These are phyloP conservation scores for Trichosporon inkin DNA, from an alignment of 1,284 basidiomycete genomes.

Conservation along the genomic window DNA sequence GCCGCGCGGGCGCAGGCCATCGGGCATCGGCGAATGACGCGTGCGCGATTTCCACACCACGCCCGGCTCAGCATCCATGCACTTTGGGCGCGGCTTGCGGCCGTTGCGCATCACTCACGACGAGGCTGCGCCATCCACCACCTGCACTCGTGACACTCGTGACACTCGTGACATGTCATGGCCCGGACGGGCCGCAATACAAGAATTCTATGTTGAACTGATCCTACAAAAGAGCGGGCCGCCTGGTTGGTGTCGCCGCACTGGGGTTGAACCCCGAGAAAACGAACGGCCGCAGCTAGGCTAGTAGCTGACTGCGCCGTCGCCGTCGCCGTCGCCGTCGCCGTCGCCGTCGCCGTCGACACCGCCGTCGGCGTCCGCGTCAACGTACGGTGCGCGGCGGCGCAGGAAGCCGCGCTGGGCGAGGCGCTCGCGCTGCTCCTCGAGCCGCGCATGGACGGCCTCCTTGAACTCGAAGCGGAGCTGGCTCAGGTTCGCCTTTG, in stretches of 20 bases:
- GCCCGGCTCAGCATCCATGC: not conserved
- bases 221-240: not conserved
- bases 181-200: not conserved
- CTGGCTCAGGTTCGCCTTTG: slow-evolving; percentile 21
- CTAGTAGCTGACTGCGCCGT: not conserved
- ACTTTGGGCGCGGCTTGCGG: not conserved
- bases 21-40: slow-evolving; percentile 1
- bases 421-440: slow-evolving; percentile 38
- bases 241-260: not conserved
- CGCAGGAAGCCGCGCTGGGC: slow-evolving; percentile 13
- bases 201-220: slow-evolving; percentile 6
- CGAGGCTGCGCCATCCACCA: too few species aligned
- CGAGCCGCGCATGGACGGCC: slow-evolving; percentile 38
- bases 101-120: too few species aligned
- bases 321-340: not conserved
- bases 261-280: not conserved
- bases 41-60: not conserved
- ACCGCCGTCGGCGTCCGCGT: not conserved
- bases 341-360: not conserved
- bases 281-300: not conserved
- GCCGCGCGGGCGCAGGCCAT: not conserved
- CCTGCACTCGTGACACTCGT: not conserved
- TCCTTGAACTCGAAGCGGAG: slow-evolving; percentile 31
- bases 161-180: not conserved
- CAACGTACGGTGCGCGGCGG: not conserved